Evolutionary conservation across 2,329 filamentous ascomycete species (phyloP).

Genomic region (Apiospora rasikravindrae): DNA sequence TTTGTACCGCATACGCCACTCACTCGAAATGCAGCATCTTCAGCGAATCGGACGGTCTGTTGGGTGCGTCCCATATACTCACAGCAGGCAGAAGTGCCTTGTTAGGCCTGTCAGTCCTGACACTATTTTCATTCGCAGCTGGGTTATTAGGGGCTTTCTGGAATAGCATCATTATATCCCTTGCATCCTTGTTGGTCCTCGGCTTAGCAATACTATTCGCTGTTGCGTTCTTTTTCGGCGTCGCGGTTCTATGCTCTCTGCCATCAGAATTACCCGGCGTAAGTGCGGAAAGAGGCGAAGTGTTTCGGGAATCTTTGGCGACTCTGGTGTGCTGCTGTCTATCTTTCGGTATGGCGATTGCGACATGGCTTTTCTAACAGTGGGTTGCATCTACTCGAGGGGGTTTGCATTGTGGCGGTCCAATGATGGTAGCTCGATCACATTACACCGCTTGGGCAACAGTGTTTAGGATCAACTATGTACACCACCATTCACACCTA

Average conservation of each 20-base stretch:
- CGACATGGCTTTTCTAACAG: too few species aligned
- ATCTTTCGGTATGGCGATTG: neutral
- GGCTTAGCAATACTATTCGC: neutral
- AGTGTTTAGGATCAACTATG: too few species aligned
- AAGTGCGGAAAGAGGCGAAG: neutral
- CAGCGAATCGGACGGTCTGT: neutral
- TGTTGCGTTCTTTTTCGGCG: neutral
- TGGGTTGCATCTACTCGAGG: too few species aligned
- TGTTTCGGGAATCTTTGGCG: neutral
- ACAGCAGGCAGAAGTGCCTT: neutral
- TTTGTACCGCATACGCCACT: neutral
- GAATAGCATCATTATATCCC: neutral
- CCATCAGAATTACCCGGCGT: neutral
- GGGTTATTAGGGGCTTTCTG: neutral
- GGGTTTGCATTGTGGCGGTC: too few species aligned
- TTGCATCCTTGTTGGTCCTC: neutral
- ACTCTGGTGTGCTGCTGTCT: neutral
- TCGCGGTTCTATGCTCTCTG: neutral
- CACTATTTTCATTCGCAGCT: neutral
- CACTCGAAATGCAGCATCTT: neutral
- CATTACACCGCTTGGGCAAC: too few species aligned
- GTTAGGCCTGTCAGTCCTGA: neutral
- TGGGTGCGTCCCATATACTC: neutral
- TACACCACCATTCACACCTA: too few species aligned
- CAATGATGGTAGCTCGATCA: too few species aligned